phyloP scores from a whole-genome alignment of 257 asterid species.

The Mitragyna speciosa region DNA sequence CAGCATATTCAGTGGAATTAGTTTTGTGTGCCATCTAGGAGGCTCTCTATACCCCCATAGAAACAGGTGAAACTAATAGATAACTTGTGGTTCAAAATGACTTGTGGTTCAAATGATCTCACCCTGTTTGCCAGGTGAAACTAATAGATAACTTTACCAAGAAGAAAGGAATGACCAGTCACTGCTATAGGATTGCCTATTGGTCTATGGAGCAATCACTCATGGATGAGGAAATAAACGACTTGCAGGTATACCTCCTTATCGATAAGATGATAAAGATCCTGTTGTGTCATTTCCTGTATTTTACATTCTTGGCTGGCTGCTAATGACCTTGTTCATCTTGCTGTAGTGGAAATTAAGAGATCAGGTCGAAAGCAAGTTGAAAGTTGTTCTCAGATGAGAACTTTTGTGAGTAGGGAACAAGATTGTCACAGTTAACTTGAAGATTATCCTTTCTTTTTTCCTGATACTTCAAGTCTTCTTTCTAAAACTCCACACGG shows the following conservation, averaged over 20 bases:
- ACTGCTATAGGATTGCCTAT: slow-evolving; percentile 83
- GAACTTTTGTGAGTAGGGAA: slow-evolving; percentile 2
- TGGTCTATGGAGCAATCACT: slow-evolving; percentile 96
- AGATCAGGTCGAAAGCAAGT: slow-evolving; percentile 78
- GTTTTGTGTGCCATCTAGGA: not conserved
- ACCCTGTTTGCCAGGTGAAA: slow-evolving; percentile 56
- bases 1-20: not conserved
- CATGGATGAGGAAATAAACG: slow-evolving; percentile 91
- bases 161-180: slow-evolving; percentile 95
- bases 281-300: too few species aligned
- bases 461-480: not conserved
- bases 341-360: slow-evolving; percentile 82
- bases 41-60: not conserved
- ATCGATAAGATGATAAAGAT: not conserved
- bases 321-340: not conserved
- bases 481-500: not conserved
- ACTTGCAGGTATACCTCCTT: slow-evolving; percentile 63
- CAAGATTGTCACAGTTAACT: not conserved
- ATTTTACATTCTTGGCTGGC: not conserved
- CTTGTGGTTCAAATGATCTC: too few species aligned
- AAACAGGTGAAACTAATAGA: too few species aligned
- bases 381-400: slow-evolving; percentile 85
- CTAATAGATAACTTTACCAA: slow-evolving; percentile 81
- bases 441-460: not conserved
- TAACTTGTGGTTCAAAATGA: too few species aligned